Conservation (phyloP, 805 yeast species). For the Wickerhamomyces sydowiorum region DNA sequence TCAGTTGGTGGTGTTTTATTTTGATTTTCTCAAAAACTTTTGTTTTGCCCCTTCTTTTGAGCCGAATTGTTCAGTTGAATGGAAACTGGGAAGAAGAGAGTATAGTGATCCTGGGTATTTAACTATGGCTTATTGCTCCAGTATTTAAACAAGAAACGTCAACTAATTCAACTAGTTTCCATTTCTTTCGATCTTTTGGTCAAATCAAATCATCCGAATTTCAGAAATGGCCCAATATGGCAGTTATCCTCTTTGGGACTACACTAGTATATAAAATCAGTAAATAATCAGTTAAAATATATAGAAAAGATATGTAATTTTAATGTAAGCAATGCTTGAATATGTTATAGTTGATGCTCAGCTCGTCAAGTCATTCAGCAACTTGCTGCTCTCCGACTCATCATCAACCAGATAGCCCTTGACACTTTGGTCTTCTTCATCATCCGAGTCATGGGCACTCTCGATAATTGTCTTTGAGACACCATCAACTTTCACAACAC, state of each 20-base stretch:
- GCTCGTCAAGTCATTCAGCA: neutral
- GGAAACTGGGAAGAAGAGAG: neutral
- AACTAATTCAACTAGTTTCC: too few species aligned
- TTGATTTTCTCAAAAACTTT: neutral
- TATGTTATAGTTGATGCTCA: too few species aligned
- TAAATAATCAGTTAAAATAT: neutral
- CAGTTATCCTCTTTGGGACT: too few species aligned
- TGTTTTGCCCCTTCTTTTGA: neutral
- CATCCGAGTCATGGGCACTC: constrained; percentile 38
- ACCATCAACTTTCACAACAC: constrained; percentile 78
- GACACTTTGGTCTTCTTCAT: constrained; percentile 4
- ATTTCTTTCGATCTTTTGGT: too few species aligned
- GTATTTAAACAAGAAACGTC: too few species aligned
- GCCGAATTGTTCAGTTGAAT: neutral
- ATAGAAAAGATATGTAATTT: neutral
- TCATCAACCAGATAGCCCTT: constrained; percentile 4
- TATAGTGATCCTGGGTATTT: too few species aligned
- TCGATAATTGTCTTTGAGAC: constrained; percentile 83
- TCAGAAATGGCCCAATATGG: too few species aligned
- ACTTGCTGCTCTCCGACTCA: neutral
- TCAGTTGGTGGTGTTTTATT: neutral
- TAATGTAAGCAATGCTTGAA: too few species aligned
- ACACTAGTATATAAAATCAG: too few species aligned
- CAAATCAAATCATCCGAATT: too few species aligned
- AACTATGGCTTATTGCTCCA: too few species aligned